Percentiles rank a stretch among this genome's conserved stretches.
phyloP scores from a whole-genome alignment of 257 asterid genomes.

The Lycium barbarum region DNA sequence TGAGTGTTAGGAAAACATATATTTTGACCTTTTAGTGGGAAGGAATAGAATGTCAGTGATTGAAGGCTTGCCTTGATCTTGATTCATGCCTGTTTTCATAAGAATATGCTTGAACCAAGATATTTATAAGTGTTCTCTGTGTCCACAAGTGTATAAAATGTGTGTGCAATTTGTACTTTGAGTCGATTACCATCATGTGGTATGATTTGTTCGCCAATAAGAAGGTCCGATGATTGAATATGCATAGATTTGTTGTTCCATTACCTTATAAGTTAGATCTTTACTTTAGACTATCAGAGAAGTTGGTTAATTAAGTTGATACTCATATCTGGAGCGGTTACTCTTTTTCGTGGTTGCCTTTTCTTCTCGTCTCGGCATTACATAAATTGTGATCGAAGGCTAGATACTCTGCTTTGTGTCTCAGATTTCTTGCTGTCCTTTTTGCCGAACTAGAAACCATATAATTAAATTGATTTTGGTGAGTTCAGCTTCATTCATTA shows the following conservation, averaged over 20 bases:
- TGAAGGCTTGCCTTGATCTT: not conserved
- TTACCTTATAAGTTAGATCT: not conserved
- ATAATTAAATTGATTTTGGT: not conserved
- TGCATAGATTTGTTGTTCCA: not conserved
- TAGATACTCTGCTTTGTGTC: not conserved
- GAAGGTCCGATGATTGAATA: not conserved
- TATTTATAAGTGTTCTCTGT: not conserved
- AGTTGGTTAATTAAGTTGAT: not conserved
- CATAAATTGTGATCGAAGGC: not conserved
- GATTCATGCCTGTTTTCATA: not conserved
- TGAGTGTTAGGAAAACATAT: not conserved
- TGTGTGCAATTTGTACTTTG: constrained; percentile 6
- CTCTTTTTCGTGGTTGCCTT: not conserved
- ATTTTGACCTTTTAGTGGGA: not conserved
- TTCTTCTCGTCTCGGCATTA: constrained; percentile 11
- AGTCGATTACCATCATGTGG: not conserved
- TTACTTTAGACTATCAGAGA: not conserved
- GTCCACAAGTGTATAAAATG: not conserved
- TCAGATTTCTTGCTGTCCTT: constrained; percentile 1
- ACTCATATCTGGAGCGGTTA: not conserved
- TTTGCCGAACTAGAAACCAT: not conserved
- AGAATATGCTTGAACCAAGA: too few relatives aligned
- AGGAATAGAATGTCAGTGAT: not conserved
- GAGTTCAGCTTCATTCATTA: not conserved
- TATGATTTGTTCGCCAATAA: not conserved